Percentiles rank a stretch among this genome's conserved stretches.
phyloP scores from a whole-genome alignment of 2,329 filamentous ascomycete genomes.

The Fusarium sp. region DNA sequence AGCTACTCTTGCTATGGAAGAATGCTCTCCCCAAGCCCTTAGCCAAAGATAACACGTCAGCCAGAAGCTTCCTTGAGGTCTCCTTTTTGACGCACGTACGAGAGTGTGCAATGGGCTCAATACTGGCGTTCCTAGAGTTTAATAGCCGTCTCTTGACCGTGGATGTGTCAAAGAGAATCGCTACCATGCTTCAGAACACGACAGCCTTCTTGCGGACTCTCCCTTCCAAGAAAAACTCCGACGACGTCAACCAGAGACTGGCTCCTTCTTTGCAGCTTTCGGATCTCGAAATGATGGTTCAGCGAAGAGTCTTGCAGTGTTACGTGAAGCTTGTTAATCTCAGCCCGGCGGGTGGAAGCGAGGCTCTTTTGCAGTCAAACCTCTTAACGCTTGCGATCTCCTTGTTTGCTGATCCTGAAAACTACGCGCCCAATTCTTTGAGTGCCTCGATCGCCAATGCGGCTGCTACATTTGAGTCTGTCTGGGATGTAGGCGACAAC shows the following conservation, averaged over 20 bases:
- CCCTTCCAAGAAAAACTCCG: constrained; percentile 83
- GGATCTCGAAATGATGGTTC: constrained; percentile 92
- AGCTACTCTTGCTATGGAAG: constrained; percentile 94
- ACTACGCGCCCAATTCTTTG: constrained; percentile 84
- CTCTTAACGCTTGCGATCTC: constrained; percentile 89
- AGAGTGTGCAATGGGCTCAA: constrained; percentile 91
- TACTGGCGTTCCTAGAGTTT: constrained; percentile 91
- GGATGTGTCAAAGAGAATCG: constrained; percentile 92
- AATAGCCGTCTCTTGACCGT: constrained; percentile 92
- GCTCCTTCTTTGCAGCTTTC: constrained; percentile 87
- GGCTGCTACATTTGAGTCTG: constrained; percentile 87
- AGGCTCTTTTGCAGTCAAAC: constrained; percentile 90
- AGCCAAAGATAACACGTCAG: constrained; percentile 88
- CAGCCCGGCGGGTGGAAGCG: constrained; percentile 84
- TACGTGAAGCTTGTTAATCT: constrained; percentile 92
- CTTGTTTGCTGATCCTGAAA: constrained; percentile 92
- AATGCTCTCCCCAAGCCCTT: constrained; percentile 95
- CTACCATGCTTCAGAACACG: constrained; percentile 94
- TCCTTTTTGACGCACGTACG: constrained; percentile 94
- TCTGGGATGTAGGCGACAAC: constrained; percentile 97
- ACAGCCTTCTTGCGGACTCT: constrained; percentile 88
- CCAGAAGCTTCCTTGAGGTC: constrained; percentile 85
- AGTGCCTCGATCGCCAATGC: constrained; percentile 93
- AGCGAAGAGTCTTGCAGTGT: constrained; percentile 91
- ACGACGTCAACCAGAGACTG: constrained; percentile 86